A percentile compares a stretch with the other conserved stretches of the same genome.
Conservation (phyloP, 805 yeast genomes). For the Zygotorulaspora danielsina region DNA sequence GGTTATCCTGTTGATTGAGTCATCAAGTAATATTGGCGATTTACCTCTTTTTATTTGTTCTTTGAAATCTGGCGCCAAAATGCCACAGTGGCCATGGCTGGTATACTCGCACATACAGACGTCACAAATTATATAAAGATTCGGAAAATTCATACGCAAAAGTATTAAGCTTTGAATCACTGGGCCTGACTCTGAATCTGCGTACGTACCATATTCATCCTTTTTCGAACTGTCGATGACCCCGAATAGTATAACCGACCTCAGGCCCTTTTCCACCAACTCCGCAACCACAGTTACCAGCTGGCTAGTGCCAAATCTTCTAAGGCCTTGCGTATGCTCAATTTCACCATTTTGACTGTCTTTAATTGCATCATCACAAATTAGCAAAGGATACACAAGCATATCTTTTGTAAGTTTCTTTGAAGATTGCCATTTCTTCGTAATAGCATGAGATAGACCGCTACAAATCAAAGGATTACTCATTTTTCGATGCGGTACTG, state of each 20-base stretch:
- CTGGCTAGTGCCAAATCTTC: conserved; percentile 78
- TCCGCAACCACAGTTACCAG: conserved; percentile 64
- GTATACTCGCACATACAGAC: conserved; percentile 97
- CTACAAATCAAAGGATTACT: too few species aligned
- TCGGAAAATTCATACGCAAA: conserved; percentile 66
- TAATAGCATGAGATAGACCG: conserved; percentile 83
- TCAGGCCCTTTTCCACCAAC: conserved; percentile 74
- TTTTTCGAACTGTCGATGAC: conserved; percentile 78
- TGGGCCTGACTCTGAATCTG: conserved; percentile 95
- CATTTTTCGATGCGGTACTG: too few species aligned
- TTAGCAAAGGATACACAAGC: conserved; percentile 90
- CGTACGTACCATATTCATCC: conserved; percentile 79
- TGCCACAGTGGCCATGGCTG: conserved; percentile 96
- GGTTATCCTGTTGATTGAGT: conserved; percentile 80
- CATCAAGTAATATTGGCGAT: conserved; percentile 75
- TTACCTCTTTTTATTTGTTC: too few species aligned
- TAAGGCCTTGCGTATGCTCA: conserved; percentile 80
- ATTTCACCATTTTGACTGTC: conserved; percentile 74
- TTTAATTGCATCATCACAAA: conserved; percentile 73
- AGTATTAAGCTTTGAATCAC: conserved; percentile 75
- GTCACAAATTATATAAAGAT: conserved; percentile 82
- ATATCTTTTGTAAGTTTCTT: conserved; percentile 77
- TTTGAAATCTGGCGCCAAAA: too few species aligned
- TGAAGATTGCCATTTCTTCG: conserved; percentile 88
- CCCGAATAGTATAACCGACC: conserved; percentile 86